Evolutionary conservation across 2,329 filamentous ascomycete genomes (phyloP).

Genomic region (Trichoderma aggressivum): DNA sequence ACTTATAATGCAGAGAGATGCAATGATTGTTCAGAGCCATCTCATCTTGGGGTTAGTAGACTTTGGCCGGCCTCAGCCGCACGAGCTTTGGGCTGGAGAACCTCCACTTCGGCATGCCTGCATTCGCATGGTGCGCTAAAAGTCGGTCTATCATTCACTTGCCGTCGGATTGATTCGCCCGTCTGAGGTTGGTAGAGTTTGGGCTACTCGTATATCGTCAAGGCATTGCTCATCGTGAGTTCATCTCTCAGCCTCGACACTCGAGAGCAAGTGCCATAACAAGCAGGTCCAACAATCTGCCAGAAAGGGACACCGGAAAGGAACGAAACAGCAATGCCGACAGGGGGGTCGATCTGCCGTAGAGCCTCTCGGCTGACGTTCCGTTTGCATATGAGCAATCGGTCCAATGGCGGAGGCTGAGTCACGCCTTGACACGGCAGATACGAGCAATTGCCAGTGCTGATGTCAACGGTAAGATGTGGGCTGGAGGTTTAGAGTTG

Average conservation of each 20-base stretch:
- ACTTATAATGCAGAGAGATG: constrained; percentile 9
- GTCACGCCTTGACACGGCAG: neutral
- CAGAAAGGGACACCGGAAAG: neutral
- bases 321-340: neutral
- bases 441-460: neutral
- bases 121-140: neutral
- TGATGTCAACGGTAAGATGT: neutral
- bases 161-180: neutral
- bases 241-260: neutral
- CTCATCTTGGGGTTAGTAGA: neutral
- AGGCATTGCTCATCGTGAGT: neutral
- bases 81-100: neutral
- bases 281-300: neutral
- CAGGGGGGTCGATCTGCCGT: neutral
- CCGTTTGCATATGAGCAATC: neutral
- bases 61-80: neutral
- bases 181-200: neutral
- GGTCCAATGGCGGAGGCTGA: neutral
- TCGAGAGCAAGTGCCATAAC: neutral
- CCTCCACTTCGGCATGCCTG: neutral
- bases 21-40: neutral
- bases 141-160: neutral
- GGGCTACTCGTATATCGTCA: neutral
- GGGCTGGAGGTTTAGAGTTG: neutral
- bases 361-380: neutral